Evolutionary conservation across 805 yeast genomes (phyloP).

Genomic region (Priceomyces medius): DNA sequence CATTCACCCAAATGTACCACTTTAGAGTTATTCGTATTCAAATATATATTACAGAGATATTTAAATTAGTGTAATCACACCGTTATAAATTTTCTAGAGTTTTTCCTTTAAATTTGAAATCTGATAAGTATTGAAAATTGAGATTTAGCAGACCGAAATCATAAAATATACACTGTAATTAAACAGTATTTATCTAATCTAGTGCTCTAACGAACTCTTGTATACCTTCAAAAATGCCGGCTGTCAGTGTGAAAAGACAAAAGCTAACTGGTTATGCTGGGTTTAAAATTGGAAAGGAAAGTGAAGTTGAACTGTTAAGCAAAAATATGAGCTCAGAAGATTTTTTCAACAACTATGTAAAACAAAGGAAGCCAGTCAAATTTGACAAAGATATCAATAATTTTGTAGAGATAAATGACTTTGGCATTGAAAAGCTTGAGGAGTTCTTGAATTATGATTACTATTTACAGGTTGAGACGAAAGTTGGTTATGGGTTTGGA

Average conservation of each 20-base stretch:
- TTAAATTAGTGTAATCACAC: too few species aligned
- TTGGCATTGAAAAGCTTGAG: slow-evolving; percentile 35
- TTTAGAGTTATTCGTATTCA: neutral
- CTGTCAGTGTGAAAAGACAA: slow-evolving; percentile 1
- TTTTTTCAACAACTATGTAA: slow-evolving; percentile 42
- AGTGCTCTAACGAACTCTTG: too few species aligned
- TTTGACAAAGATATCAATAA: slow-evolving; percentile 23
- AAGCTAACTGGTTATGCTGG: slow-evolving; percentile 4
- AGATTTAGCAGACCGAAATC: too few species aligned
- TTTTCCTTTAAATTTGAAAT: too few species aligned
- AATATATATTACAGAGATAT: neutral
- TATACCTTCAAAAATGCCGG: too few species aligned
- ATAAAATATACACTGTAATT: too few species aligned
- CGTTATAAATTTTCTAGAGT: too few species aligned
- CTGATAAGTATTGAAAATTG: too few species aligned
- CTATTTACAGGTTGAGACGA: slow-evolving; percentile 56
- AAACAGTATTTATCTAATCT: too few species aligned
- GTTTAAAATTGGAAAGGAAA: neutral
- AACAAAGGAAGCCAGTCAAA: slow-evolving; percentile 50
- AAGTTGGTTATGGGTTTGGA: slow-evolving; percentile 64
- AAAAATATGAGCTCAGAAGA: slow-evolving; percentile 4
- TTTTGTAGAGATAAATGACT: slow-evolving; percentile 29
- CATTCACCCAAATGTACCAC: neutral
- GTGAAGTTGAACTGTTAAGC: slow-evolving; percentile 4
- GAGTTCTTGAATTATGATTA: slow-evolving; percentile 35